These are phyloP conservation scores for Macadamia integrifolia DNA, from an alignment of 164 flowering plant species.

Conservation along the genomic window DNA sequence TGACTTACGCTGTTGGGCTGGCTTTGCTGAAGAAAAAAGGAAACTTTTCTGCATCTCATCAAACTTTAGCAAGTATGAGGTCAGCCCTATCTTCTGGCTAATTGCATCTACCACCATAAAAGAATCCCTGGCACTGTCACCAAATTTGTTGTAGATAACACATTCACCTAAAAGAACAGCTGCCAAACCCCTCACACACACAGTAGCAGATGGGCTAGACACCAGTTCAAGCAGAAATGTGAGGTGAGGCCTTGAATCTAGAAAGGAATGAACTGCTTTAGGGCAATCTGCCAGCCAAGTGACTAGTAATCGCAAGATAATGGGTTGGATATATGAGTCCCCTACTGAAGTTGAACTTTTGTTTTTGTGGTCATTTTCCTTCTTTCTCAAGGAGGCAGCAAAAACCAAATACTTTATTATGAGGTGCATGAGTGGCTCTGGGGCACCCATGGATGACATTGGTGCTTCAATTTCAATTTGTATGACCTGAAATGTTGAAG, in stretches of 20 bases:
- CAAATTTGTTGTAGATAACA: conserved; percentile 56
- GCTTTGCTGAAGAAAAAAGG: conserved; percentile 38
- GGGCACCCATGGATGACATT: conserved; percentile 45
- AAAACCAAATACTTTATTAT: conserved; percentile 76
- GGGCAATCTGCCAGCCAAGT: conserved; percentile 87
- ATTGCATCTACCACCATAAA: conserved; percentile 73
- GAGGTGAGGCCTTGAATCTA: conserved; percentile 80
- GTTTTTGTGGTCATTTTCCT: conserved; percentile 27
- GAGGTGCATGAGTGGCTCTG: conserved; percentile 85
- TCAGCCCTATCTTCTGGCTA: conserved; percentile 84
- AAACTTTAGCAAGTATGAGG: conserved; percentile 69
- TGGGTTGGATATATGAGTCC: conserved; percentile 48
- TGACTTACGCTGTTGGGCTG: conserved; percentile 44
- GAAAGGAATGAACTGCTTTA: conserved; percentile 68
- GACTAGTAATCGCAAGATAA: conserved; percentile 70
- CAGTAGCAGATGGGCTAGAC: conserved; percentile 48
- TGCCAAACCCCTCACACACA: conserved; percentile 62
- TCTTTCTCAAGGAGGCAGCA: conserved; percentile 61
- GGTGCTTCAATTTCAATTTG: conserved; percentile 67
- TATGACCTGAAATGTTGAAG: conserved; percentile 48
- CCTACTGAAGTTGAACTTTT: conserved; percentile 18
- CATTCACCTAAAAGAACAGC: conserved; percentile 89
- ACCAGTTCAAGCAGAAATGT: conserved; percentile 86
- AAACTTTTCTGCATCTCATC: conserved; percentile 80
- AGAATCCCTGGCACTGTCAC: conserved; percentile 53